Conservation (phyloP, 257 asterid species). For the Verbascum thapsus region DNA sequence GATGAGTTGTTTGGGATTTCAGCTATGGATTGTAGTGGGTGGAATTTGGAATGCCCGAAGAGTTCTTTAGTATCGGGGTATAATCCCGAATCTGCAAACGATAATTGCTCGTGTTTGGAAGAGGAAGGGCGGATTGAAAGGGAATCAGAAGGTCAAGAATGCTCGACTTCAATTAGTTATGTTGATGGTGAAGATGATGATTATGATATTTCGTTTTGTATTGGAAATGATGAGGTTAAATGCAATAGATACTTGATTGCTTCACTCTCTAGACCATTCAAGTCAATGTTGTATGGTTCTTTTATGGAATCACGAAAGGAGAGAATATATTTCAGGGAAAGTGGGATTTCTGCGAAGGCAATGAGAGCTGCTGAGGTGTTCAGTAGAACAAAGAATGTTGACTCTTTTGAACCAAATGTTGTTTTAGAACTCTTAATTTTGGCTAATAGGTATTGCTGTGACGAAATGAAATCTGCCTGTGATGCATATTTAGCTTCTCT, state of each 20-base stretch:
- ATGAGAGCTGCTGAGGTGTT: slow-evolving; percentile 79
- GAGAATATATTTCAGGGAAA: slow-evolving; percentile 66
- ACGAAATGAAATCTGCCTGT: slow-evolving; percentile 76
- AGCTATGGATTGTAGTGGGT: slow-evolving; percentile 82
- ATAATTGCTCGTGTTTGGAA: slow-evolving; percentile 57
- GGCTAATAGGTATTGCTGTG: slow-evolving; percentile 88
- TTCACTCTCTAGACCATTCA: slow-evolving; percentile 80
- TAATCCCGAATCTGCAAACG: slow-evolving; percentile 77
- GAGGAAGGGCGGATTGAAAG: slow-evolving; percentile 36
- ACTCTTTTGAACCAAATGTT: slow-evolving; percentile 55
- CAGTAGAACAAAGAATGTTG: slow-evolving; percentile 66
- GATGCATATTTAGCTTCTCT: slow-evolving; percentile 72
- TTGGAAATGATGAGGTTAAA: slow-evolving; percentile 84
- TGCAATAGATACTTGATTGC: slow-evolving; percentile 79
- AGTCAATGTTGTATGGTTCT: slow-evolving; percentile 74
- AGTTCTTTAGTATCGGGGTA: slow-evolving; percentile 68
- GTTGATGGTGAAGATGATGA: slow-evolving; percentile 47
- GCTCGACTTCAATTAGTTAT: slow-evolving; percentile 62
- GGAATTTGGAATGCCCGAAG: slow-evolving; percentile 82
- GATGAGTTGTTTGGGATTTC: slow-evolving; percentile 83
- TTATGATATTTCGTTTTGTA: slow-evolving; percentile 65
- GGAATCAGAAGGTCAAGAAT: slow-evolving; percentile 45
- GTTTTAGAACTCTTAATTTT: slow-evolving; percentile 73
- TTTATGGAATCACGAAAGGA: slow-evolving; percentile 79
- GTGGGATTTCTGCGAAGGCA: slow-evolving; percentile 66